These are phyloP conservation scores for Penicillium turbatum DNA, from an alignment of 495 filamentous ascomycete genomes.

Conservation along the genomic window DNA sequence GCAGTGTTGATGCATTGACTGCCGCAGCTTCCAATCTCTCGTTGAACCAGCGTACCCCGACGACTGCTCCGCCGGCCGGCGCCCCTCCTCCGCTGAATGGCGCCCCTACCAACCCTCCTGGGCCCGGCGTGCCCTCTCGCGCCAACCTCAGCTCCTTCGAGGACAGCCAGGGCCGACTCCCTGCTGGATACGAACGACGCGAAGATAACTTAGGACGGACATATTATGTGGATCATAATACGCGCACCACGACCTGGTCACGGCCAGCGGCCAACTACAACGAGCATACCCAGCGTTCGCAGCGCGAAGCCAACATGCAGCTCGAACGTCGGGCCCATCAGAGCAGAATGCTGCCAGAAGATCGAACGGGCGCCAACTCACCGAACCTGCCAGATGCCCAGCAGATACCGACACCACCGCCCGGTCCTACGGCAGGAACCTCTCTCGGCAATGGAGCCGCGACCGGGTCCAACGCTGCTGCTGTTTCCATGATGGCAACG, in stretches of 20 bases:
- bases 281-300: slow-evolving; percentile 68
- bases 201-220: slow-evolving; percentile 95
- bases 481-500: slow-evolving; percentile 86
- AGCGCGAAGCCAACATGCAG: slow-evolving; percentile 83
- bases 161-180: slow-evolving; percentile 86
- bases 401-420: slow-evolving; percentile 46
- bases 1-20: slow-evolving; percentile 28
- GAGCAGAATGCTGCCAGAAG: slow-evolving; percentile 92
- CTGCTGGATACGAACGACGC: slow-evolving; percentile 90
- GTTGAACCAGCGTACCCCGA: slow-evolving; percentile 40
- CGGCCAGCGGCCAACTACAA: slow-evolving; percentile 78
- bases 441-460: slow-evolving; percentile 29
- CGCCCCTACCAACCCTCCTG: slow-evolving; percentile 35
- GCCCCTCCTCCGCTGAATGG: slow-evolving; percentile 11
- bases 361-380: slow-evolving; percentile 90
- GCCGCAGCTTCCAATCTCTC: slow-evolving; percentile 34
- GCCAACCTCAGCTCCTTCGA: slow-evolving; percentile 85
- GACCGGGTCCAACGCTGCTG: slow-evolving; percentile 43
- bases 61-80: slow-evolving; percentile 30
- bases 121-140: slow-evolving; percentile 41
- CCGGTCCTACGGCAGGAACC: slow-evolving; percentile 25
- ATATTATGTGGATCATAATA: slow-evolving; percentile 99
- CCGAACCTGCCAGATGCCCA: slow-evolving; percentile 70
- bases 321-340: slow-evolving; percentile 89
- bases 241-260: slow-evolving; percentile 92